These are phyloP conservation scores for Nothophaeocryptopus gaeumannii DNA, from an alignment of 2,329 filamentous ascomycete genomes.

Conservation along the genomic window DNA sequence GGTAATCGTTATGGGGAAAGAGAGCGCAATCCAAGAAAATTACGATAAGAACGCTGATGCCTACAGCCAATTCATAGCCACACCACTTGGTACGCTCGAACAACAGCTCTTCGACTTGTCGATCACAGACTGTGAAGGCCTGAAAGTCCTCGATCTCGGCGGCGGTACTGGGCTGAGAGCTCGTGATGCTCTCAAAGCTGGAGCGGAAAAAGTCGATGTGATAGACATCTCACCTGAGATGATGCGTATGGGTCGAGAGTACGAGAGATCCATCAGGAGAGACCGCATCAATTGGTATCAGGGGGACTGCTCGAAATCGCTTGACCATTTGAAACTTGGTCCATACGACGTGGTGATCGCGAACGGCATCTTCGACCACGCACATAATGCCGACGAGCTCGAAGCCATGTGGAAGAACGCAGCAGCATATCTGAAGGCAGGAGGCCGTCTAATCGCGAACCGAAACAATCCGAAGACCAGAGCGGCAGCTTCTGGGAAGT, in stretches of 20 bases:
- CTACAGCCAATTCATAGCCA: too few relatives aligned
- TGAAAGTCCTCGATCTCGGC: constrained; percentile 17
- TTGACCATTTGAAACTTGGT: constrained; percentile 3
- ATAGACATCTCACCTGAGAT: constrained; percentile 14
- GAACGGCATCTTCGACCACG: constrained; percentile 20
- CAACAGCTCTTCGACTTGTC: constrained; percentile 10
- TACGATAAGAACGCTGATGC: too few relatives aligned
- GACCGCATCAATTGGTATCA: constrained; percentile 16
- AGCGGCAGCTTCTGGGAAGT: constrained; percentile 10
- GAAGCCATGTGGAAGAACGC: constrained; percentile 19
- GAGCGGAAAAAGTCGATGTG: constrained; percentile 16
- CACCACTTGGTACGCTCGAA: constrained; percentile 4
- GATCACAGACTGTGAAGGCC: constrained; percentile 13
- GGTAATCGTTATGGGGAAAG: too few relatives aligned
- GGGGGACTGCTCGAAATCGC: constrained; percentile 10
- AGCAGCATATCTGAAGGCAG: constrained; percentile 14
- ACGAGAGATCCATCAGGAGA: constrained; percentile 7
- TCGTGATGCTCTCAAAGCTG: constrained; percentile 12
- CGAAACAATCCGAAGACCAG: constrained; percentile 7
- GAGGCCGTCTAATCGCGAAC: constrained; percentile 14
- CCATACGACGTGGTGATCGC: constrained; percentile 22
- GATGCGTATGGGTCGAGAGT: constrained; percentile 15
- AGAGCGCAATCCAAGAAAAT: too few relatives aligned
- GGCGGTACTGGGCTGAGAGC: constrained; percentile 19
- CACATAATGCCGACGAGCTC: constrained; percentile 9